Conservation (phyloP, 495 filamentous ascomycete genomes). For the Podospora sp. region DNA sequence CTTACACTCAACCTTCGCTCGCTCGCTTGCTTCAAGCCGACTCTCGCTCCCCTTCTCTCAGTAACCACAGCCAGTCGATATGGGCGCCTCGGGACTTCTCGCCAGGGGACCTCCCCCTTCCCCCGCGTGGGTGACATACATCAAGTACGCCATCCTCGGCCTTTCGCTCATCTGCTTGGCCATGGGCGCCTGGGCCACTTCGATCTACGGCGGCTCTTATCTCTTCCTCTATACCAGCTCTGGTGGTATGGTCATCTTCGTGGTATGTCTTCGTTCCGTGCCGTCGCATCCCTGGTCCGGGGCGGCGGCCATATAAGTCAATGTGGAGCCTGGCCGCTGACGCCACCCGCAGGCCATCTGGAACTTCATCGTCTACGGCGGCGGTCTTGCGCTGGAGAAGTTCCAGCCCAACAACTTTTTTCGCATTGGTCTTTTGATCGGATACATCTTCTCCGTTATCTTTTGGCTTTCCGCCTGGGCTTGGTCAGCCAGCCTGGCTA, state of each 20-base stretch:
- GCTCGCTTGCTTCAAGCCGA: background rate
- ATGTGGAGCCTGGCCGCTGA: background rate
- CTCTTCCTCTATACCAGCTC: slow-evolving; percentile 25
- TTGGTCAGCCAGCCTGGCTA: slow-evolving; percentile 41
- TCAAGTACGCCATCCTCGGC: slow-evolving; percentile 40
- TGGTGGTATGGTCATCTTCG: slow-evolving; percentile 40
- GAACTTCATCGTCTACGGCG: slow-evolving; percentile 42
- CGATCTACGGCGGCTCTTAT: slow-evolving; percentile 25
- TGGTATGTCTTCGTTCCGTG: slow-evolving; percentile 29
- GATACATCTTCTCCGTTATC: slow-evolving; percentile 38
- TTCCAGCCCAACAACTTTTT: slow-evolving; percentile 38
- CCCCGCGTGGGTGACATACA: slow-evolving; percentile 37
- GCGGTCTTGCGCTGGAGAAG: slow-evolving; percentile 31
- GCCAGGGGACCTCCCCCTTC: slow-evolving; percentile 37
- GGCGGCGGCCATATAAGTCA: background rate
- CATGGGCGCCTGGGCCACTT: slow-evolving; percentile 37
- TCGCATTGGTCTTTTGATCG: slow-evolving; percentile 36
- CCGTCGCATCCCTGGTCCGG: background rate
- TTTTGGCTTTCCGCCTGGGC: slow-evolving; percentile 49
- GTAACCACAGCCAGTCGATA: slow-evolving; percentile 17
- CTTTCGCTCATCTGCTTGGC: slow-evolving; percentile 41
- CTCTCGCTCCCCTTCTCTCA: background rate
- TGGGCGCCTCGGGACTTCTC: slow-evolving; percentile 34
- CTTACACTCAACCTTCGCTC: background rate
- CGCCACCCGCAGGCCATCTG: slow-evolving; percentile 32